These are phyloP conservation scores for Scedosporium boydii DNA, from an alignment of 2,329 filamentous ascomycete species.

Conservation along the genomic window DNA sequence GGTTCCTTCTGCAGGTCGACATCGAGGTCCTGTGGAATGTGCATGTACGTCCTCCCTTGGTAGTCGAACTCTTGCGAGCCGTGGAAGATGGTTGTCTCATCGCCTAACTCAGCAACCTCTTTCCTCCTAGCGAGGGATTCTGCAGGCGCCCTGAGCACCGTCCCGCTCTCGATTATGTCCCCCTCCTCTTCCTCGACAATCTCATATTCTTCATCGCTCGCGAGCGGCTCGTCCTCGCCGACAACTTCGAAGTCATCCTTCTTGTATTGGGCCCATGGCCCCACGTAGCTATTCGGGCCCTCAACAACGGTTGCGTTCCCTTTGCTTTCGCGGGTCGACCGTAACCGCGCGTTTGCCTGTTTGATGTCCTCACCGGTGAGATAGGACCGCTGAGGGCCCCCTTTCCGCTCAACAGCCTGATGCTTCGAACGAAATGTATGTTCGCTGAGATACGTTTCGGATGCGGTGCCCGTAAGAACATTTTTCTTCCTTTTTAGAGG, in stretches of 20 bases:
- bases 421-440: conserved; percentile 83
- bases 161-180: conserved; percentile 55
- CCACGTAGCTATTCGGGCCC: conserved; percentile 79
- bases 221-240: conserved; percentile 58
- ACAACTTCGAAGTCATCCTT: conserved; percentile 65
- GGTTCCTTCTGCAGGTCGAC: conserved; percentile 74
- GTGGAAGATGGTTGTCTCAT: conserved; percentile 82
- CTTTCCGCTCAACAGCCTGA: conserved; percentile 66
- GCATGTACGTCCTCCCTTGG: conserved; percentile 94
- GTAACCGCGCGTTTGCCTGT: conserved; percentile 57
- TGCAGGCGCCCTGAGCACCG: conserved; percentile 46
- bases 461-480: conserved; percentile 73
- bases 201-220: conserved; percentile 70
- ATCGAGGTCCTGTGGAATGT: conserved; percentile 83
- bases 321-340: conserved; percentile 72
- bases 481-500: conserved; percentile 63
- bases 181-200: conserved; percentile 65
- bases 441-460: conserved; percentile 84
- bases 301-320: conserved; percentile 78
- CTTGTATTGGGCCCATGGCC: conserved; percentile 85
- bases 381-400: conserved; percentile 45
- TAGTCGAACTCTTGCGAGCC: conserved; percentile 81
- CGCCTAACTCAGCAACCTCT: conserved; percentile 49
- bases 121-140: conserved; percentile 45
- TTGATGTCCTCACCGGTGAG: conserved; percentile 52